Evolutionary conservation across 805 yeast species (phyloP).

Genomic region (Myxozyma neotropica): DNA sequence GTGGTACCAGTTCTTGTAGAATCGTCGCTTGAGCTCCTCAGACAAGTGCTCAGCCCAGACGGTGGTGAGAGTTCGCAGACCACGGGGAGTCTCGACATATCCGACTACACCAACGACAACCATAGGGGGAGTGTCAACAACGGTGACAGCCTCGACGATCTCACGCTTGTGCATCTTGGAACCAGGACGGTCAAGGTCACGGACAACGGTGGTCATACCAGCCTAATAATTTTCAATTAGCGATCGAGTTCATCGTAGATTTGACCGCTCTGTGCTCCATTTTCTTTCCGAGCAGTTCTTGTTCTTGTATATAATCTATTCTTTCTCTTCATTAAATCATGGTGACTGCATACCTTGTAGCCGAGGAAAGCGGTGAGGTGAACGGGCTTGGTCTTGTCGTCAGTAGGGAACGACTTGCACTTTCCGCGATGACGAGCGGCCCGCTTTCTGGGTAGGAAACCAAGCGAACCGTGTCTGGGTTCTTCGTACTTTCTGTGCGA

Average conservation of each 20-base stretch:
- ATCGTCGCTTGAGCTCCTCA: conserved; percentile 99
- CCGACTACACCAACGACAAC: conserved; percentile 99
- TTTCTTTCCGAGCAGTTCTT: too few relatives aligned
- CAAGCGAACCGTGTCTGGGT: conserved; percentile 99
- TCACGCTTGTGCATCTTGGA: conserved; percentile 99
- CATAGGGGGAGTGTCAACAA: conserved; percentile 98
- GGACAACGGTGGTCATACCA: conserved; percentile 99
- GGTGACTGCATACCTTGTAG: conserved; percentile 57
- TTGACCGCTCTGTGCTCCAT: neutral
- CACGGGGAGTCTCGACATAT: conserved; percentile 99
- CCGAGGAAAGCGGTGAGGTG: conserved; percentile 99
- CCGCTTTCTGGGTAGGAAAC: conserved; percentile 99
- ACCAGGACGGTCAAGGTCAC: conserved; percentile 99
- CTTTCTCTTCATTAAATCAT: neutral
- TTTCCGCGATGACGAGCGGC: conserved; percentile 98
- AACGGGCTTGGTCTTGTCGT: conserved; percentile 95
- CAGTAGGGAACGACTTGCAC: conserved; percentile 99
- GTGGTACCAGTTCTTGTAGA: conserved; percentile 99
- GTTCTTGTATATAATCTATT: too few relatives aligned
- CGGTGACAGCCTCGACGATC: conserved; percentile 98
- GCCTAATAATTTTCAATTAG: conserved; percentile 51
- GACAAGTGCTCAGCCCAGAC: conserved; percentile 99
- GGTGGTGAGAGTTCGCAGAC: conserved; percentile 98
- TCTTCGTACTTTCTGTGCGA: conserved; percentile 99
- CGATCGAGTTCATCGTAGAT: neutral